Evolutionary conservation across 805 yeast species (phyloP), one percentile per base, ranked within the genome.

Genomic region (Candida berthetii): DNA sequence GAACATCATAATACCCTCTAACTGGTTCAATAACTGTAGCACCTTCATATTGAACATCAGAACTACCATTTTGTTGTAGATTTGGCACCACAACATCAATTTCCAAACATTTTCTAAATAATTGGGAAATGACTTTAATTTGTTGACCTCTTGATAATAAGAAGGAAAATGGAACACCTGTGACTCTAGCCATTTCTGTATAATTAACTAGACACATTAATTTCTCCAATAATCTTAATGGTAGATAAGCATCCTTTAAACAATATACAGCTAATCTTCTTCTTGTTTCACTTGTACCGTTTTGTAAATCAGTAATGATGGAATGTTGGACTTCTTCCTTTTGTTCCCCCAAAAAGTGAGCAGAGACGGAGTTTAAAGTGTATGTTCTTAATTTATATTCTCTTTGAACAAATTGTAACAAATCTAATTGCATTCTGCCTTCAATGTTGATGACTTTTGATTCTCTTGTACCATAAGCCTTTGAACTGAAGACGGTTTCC

Each of bases 171-270:
- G 99, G 99, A 10, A 93, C 98, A 49, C 99, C 99, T 0, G 99
- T 93, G 22, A 93, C 99, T 68, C 99, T 82, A 2, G 99, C 97
- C 99, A 93, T 93, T 65, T 93, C 99, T 1, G 97, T 91, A 64
- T 93, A 93, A 57, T 93, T 93, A 46, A 95, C 95, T 46, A 93
- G 69, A 53, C 97, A 89, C 99, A 93, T 95, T 41, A 93, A 72
- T 55, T 91, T 95, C 48, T 91, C 97, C 53, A 90, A 64, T 31
- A 93, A 70, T 48, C 99, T 69, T 52, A 93, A 58, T 1, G 99
- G 99, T 36, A 93, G 68, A 55, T 84, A 90, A 0, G 99, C 96
- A 70, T 93, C 99, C 55, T 93, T 93, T 54, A 93, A 69, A 72
- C 99, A 93, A 62, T 93, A 93, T 6, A 93, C 97, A 0, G 99